Conservation (phyloP, 164 flowering plant genomes). For the Chimonanthus salicifolius region DNA sequence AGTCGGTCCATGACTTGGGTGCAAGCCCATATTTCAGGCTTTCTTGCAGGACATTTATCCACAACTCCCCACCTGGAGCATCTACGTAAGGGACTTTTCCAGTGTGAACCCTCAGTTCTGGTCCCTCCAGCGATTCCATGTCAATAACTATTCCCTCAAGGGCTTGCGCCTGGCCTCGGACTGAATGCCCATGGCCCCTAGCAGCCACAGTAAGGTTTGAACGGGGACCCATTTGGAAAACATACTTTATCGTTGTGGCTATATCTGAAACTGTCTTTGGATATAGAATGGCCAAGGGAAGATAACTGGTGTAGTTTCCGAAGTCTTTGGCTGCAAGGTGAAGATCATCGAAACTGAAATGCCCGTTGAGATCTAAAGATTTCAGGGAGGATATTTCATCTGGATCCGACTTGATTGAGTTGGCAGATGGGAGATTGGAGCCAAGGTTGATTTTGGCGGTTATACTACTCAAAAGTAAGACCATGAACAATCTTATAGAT, state of each 20-base stretch:
- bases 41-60: constrained; percentile 81
- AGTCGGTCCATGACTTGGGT: constrained; percentile 98
- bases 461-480: constrained; percentile 37
- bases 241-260: constrained; percentile 42
- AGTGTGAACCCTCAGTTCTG: constrained; percentile 30
- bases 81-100: constrained; percentile 67
- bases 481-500: constrained; percentile 24
- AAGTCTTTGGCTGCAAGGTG: constrained; percentile 69
- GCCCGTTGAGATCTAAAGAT: constrained; percentile 38
- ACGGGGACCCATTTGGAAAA: constrained; percentile 44
- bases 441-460: constrained; percentile 31
- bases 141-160: constrained; percentile 54
- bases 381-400: constrained; percentile 22
- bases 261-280: constrained; percentile 69
- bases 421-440: constrained; percentile 27
- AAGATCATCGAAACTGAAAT: constrained; percentile 35
- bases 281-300: constrained; percentile 57
- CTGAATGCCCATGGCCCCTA: constrained; percentile 87
- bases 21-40: constrained; percentile 64
- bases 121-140: constrained; percentile 61
- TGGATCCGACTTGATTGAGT: constrained; percentile 3
- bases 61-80: constrained; percentile 76
- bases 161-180: constrained; percentile 85
- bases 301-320: constrained; percentile 52
- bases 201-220: constrained; percentile 75